Evolutionary conservation across 495 filamentous ascomycete genomes (phyloP).

Genomic region (Bacidia gigantensis): DNA sequence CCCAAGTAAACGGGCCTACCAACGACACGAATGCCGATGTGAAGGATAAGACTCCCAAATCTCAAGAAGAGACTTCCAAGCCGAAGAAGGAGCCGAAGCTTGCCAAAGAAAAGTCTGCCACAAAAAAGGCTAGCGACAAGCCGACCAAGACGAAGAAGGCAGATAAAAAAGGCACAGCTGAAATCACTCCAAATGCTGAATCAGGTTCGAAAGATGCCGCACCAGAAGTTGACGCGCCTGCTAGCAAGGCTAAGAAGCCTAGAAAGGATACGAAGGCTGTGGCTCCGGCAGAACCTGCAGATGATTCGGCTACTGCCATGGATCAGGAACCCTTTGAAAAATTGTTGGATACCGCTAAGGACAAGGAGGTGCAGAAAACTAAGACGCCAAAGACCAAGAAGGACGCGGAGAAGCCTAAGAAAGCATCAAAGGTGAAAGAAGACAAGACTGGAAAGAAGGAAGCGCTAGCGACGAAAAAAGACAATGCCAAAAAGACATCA

Average conservation of each 20-base stretch:
- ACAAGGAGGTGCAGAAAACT: conserved; percentile 5
- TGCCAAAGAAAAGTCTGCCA: conserved; percentile 12
- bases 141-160: conserved; percentile 12
- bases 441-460: conserved; percentile 21
- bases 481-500: background rate
- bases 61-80: conserved; percentile 5
- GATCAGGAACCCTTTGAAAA: conserved; percentile 13
- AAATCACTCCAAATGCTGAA: conserved; percentile 17
- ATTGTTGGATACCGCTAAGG: conserved; percentile 6
- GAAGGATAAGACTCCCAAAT: conserved; percentile 18
- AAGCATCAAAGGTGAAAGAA: conserved; percentile 5
- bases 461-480: conserved; percentile 6
- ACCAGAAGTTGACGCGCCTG: conserved; percentile 15
- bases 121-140: conserved; percentile 4
- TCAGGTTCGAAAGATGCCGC: background rate
- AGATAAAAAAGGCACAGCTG: background rate
- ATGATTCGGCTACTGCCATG: conserved; percentile 4
- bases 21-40: conserved; percentile 18
- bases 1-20: background rate
- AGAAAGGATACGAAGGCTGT: conserved; percentile 1
- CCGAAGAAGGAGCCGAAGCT: conserved; percentile 14
- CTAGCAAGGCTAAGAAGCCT: conserved; percentile 8
- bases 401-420: conserved; percentile 10
- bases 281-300: conserved; percentile 10
- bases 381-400: conserved; percentile 4